Conservation (phyloP, 1,284 basidiomycete species). For the Austropuccinia psidii region DNA sequence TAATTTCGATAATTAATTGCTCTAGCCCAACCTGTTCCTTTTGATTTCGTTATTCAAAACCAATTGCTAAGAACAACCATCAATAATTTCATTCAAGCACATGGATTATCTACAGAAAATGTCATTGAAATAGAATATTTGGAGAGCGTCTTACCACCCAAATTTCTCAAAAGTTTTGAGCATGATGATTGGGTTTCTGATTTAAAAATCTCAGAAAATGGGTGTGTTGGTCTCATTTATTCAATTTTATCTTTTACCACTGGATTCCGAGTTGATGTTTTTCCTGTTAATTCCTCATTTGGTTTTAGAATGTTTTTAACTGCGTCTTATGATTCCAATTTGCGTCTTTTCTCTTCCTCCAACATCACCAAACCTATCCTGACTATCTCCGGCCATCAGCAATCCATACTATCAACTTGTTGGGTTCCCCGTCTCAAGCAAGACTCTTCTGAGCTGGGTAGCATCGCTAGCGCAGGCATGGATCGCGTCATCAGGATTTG, state of each 20-base stretch:
- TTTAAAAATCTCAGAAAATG: constrained; percentile 61
- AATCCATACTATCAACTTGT: constrained; percentile 16
- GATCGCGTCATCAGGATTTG: constrained; percentile 34
- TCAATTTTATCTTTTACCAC: background rate
- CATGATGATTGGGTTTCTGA: constrained; percentile 93
- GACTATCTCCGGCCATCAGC: constrained; percentile 39
- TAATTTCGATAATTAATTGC: background rate
- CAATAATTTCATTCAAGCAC: constrained; percentile 62
- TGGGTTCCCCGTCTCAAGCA: constrained; percentile 3
- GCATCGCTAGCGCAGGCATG: constrained; percentile 23
- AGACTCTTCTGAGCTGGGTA: background rate
- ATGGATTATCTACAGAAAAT: constrained; percentile 13
- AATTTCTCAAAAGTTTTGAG: constrained; percentile 67
- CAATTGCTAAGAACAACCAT: constrained; percentile 68
- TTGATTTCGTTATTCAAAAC: constrained; percentile 84
- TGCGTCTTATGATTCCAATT: constrained; percentile 46
- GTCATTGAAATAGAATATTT: constrained; percentile 76
- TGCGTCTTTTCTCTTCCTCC: constrained; percentile 42
- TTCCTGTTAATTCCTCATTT: background rate
- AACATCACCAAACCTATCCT: constrained; percentile 39
- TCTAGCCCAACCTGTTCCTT: constrained; percentile 61
- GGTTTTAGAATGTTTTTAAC: constrained; percentile 45
- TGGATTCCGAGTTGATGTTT: background rate
- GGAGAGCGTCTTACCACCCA: constrained; percentile 80
- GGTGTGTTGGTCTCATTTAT: constrained; percentile 54